These are phyloP conservation scores for Neurospora sp. DNA, from an alignment of 495 filamentous ascomycete genomes.

Conservation along the genomic window DNA sequence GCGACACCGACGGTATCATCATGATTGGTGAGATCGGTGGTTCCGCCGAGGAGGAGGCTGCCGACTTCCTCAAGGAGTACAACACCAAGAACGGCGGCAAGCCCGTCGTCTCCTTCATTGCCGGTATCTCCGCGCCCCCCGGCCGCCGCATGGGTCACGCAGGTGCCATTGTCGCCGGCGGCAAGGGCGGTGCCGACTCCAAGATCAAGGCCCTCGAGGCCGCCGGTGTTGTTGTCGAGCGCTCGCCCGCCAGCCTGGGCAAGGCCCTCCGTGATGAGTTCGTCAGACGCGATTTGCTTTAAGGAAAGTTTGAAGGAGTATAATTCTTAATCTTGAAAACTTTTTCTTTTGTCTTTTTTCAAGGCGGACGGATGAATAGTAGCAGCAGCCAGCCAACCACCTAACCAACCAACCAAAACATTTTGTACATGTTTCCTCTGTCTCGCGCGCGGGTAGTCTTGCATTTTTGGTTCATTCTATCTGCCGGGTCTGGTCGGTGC, in stretches of 20 bases:
- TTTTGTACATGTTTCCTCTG: not conserved
- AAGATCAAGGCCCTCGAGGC: conserved; percentile 92
- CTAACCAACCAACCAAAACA: not conserved
- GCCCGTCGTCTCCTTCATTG: conserved; percentile 96
- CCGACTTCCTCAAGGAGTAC: conserved; percentile 80
- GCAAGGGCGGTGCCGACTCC: conserved; percentile 93
- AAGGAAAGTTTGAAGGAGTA: conserved; percentile 13
- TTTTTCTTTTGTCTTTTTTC: conserved; percentile 4
- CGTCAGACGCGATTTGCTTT: conserved; percentile 90
- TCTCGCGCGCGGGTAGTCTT: not conserved
- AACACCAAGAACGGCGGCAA: conserved; percentile 76
- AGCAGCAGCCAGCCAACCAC: not conserved
- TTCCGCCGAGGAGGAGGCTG: conserved; percentile 93
- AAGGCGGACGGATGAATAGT: not conserved
- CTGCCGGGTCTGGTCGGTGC: not conserved
- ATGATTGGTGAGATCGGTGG: conserved; percentile 99
- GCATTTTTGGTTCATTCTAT: not conserved
- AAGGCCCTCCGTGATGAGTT: conserved; percentile 92
- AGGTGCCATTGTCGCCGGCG: conserved; percentile 92
- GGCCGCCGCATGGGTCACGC: conserved; percentile 98
- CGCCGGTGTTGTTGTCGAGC: conserved; percentile 92
- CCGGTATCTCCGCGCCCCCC: conserved; percentile 92
- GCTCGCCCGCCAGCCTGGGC: conserved; percentile 81
- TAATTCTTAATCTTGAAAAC: conserved; percentile 9
- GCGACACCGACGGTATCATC: conserved; percentile 97